These are phyloP conservation scores for Trametes coccinea DNA, from an alignment of 768 basidiomycete species.

Conservation along the genomic window DNA sequence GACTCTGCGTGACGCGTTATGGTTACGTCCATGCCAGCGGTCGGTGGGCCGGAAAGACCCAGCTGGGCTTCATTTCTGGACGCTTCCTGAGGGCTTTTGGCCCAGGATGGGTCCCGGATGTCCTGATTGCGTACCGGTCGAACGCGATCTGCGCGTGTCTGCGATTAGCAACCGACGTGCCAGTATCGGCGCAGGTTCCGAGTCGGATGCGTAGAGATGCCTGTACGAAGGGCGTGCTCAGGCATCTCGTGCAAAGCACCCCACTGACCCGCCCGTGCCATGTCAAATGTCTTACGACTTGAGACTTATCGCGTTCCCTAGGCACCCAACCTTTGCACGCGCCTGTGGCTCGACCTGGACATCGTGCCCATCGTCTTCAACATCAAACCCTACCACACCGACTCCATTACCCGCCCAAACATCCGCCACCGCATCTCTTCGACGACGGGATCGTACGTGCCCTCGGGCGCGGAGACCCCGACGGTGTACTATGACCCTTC, in stretches of 20 bases:
- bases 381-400: conserved; percentile 81
- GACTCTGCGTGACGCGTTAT: not conserved
- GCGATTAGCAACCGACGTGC: not conserved
- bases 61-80: conserved; percentile 7
- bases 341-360: conserved; percentile 80
- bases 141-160: conserved; percentile 1
- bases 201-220: not conserved
- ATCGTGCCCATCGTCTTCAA: conserved; percentile 86
- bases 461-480: conserved; percentile 77
- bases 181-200: not conserved
- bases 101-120: not conserved
- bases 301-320: conserved; percentile 33
- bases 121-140: not conserved
- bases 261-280: not conserved
- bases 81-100: conserved; percentile 1
- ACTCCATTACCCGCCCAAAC: conserved; percentile 75
- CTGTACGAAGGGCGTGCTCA: too few relatives aligned
- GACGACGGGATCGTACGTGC: conserved; percentile 74
- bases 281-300: not conserved
- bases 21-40: conserved; percentile 6
- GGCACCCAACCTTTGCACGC: conserved; percentile 82
- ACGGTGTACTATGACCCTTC: conserved; percentile 63
- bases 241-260: too few relatives aligned
- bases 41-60: not conserved
- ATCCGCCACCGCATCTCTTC: conserved; percentile 83